Evolutionary conservation across 1,284 basidiomycete genomes (phyloP).

Genomic region (Trametes sp.): DNA sequence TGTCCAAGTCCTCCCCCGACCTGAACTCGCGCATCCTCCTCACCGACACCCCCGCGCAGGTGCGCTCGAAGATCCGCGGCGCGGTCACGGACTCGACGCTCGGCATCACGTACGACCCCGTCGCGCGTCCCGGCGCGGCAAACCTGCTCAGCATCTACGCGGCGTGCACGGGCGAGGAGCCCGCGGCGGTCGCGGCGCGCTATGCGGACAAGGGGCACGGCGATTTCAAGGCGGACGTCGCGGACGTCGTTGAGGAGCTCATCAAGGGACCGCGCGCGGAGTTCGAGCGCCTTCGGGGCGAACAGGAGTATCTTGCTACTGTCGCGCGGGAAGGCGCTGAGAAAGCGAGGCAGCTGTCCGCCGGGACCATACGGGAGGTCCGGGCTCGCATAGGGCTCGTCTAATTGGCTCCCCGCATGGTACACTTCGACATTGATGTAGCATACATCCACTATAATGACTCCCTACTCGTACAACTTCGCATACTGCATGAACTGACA

Average conservation of each 20-base stretch:
- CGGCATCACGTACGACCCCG: constrained; percentile 82
- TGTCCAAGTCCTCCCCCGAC: constrained; percentile 94
- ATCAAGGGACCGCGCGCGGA: constrained; percentile 76
- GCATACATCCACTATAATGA: constrained; percentile 7
- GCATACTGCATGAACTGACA: neutral
- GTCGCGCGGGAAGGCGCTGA: constrained; percentile 72
- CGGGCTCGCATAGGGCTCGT: constrained; percentile 70
- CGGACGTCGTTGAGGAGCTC: constrained; percentile 75
- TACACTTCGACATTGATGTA: neutral
- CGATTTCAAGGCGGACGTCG: constrained; percentile 76
- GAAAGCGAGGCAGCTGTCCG: constrained; percentile 69
- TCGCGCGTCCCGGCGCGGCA: constrained; percentile 79
- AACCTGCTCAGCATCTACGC: constrained; percentile 85
- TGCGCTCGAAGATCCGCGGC: constrained; percentile 75
- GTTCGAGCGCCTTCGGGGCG: constrained; percentile 69
- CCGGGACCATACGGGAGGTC: constrained; percentile 72
- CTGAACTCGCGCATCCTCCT: constrained; percentile 85
- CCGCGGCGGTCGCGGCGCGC: constrained; percentile 54
- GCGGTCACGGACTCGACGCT: constrained; percentile 87
- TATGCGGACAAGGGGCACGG: constrained; percentile 70
- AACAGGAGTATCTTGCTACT: constrained; percentile 67
- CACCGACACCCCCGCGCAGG: constrained; percentile 74
- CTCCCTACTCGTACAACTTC: constrained; percentile 9
- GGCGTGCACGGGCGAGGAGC: constrained; percentile 65
- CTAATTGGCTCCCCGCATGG: neutral